Evolutionary conservation across 768 basidiomycete genomes (phyloP).

Genomic region (Dentipellis sp.): DNA sequence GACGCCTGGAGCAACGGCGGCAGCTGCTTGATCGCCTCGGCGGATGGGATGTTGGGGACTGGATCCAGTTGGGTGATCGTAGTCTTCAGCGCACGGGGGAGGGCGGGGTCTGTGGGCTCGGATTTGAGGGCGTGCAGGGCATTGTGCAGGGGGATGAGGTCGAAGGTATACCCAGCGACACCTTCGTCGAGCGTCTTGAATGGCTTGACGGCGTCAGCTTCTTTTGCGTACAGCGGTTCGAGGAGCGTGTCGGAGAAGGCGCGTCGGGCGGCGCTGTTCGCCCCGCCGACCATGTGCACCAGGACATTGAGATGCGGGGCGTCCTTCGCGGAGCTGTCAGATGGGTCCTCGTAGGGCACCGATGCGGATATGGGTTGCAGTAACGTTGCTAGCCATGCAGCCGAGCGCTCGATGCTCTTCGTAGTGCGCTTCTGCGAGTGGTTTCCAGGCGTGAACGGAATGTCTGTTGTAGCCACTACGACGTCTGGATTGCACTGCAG

Average conservation of each 20-base stretch:
- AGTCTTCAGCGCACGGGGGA: not conserved
- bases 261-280: slow-evolving; percentile 43
- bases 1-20: slow-evolving; percentile 48
- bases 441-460: slow-evolving; percentile 52
- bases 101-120: not conserved
- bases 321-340: not conserved
- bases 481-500: slow-evolving; percentile 55
- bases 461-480: slow-evolving; percentile 63
- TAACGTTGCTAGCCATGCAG: slow-evolving; percentile 51
- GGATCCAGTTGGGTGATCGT: not conserved
- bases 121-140: slow-evolving; percentile 17
- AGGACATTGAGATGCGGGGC: slow-evolving; percentile 39
- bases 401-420: slow-evolving; percentile 66
- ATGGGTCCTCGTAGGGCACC: not conserved
- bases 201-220: slow-evolving; percentile 42
- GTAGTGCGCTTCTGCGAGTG: slow-evolving; percentile 72
- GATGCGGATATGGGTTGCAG: slow-evolving; percentile 26
- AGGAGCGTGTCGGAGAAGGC: slow-evolving; percentile 52
- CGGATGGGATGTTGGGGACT: slow-evolving; percentile 1
- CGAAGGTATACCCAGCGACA: slow-evolving; percentile 60
- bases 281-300: slow-evolving; percentile 62
- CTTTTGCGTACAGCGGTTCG: slow-evolving; percentile 47
- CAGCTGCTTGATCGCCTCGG: slow-evolving; percentile 13
- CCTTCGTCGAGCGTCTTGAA: slow-evolving; percentile 53
- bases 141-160: slow-evolving; percentile 43